Evolutionary conservation across 805 yeast genomes (phyloP).

Genomic region (Kluyveromyces starmeri): DNA sequence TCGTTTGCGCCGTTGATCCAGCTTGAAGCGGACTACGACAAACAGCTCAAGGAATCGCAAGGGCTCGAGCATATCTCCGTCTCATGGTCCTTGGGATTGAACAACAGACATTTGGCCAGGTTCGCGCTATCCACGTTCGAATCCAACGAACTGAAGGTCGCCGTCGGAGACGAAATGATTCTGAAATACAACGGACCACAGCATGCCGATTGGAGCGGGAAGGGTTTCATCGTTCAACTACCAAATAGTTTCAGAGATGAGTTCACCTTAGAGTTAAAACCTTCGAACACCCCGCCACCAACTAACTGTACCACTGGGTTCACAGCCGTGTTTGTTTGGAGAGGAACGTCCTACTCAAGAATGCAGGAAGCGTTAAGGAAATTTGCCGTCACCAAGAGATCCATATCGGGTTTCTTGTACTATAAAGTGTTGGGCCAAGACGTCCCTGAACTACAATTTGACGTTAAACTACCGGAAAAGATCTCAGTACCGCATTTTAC

Average conservation of each 20-base stretch:
- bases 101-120: slow-evolving; percentile 57
- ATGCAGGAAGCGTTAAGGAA: slow-evolving; percentile 69
- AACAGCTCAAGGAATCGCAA: slow-evolving; percentile 63
- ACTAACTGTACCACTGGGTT: slow-evolving; percentile 55
- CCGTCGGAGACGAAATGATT: slow-evolving; percentile 78
- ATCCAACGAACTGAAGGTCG: slow-evolving; percentile 52
- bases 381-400: slow-evolving; percentile 62
- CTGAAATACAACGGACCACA: slow-evolving; percentile 52
- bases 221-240: slow-evolving; percentile 61
- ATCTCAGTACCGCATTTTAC: slow-evolving; percentile 62
- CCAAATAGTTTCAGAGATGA: slow-evolving; percentile 62
- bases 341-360: slow-evolving; percentile 70
- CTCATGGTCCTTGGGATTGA: slow-evolving; percentile 62
- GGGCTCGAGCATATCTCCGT: slow-evolving; percentile 65
- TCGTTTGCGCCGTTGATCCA: slow-evolving; percentile 77
- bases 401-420: slow-evolving; percentile 67
- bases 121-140: slow-evolving; percentile 65
- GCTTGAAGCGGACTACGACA: slow-evolving; percentile 75
- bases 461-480: slow-evolving; percentile 48
- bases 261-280: slow-evolving; percentile 59
- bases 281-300: slow-evolving; percentile 37
- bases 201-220: slow-evolving; percentile 60
- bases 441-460: slow-evolving; percentile 52
- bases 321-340: slow-evolving; percentile 85
- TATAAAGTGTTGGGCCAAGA: slow-evolving; percentile 77